A percentile compares a stretch with the other conserved stretches of the same genome.
phyloP scores from a whole-genome alignment of 306 rosid species.

The Gleditsia sinensis region DNA sequence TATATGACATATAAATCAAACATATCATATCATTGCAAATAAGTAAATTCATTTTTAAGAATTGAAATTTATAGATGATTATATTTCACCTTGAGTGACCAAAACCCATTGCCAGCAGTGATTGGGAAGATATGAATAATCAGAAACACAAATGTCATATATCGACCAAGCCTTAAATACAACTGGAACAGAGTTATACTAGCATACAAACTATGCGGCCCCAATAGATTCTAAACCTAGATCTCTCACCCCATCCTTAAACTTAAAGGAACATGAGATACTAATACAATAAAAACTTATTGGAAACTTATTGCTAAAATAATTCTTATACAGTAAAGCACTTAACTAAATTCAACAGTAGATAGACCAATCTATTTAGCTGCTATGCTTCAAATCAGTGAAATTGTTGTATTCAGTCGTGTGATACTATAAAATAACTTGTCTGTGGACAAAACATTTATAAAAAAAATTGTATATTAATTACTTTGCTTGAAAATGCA shows the following conservation, averaged over 20 bases:
- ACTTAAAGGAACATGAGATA: constrained; percentile 17
- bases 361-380: constrained; percentile 16
- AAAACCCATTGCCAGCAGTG: constrained; percentile 20
- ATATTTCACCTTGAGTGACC: constrained; percentile 22
- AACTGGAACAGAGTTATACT: constrained; percentile 17
- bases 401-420: constrained; percentile 13
- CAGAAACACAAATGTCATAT: constrained; percentile 20
- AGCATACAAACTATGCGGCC: constrained; percentile 10
- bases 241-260: not conserved
- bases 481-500: not conserved
- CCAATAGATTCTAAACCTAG: constrained; percentile 3
- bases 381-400: constrained; percentile 17
- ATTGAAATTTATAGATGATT: constrained; percentile 3
- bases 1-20: constrained; percentile 40
- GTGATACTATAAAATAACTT: not conserved
- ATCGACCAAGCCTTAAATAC: constrained; percentile 11
- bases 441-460: not conserved
- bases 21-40: constrained; percentile 21
- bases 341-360: not conserved
- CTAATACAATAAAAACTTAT: constrained; percentile 17
- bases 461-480: not conserved
- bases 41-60: constrained; percentile 19
- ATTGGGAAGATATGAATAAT: not conserved
- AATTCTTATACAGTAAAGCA: constrained; percentile 22
- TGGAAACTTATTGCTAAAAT: constrained; percentile 7